A percentile compares a stretch with the other conserved stretches of the same genome.
phyloP scores from a whole-genome alignment of 306 rosid genomes.

The Gleditsia sinensis region DNA sequence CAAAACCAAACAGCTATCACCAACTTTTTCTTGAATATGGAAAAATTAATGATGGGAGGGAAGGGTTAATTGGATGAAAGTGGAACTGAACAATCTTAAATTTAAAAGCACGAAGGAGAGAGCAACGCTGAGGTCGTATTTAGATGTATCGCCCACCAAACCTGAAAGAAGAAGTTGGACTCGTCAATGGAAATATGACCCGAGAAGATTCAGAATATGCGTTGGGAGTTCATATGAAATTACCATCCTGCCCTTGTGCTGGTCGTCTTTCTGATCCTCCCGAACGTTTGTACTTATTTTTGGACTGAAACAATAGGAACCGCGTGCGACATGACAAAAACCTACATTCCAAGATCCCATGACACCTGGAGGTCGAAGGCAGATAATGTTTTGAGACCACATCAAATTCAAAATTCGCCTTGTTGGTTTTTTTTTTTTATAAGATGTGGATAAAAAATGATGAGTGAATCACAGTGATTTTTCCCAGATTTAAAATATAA shows the following conservation, averaged over 20 bases:
- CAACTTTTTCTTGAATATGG: not conserved
- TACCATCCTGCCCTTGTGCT: slow-evolving; percentile 30
- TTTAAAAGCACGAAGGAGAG: not conserved
- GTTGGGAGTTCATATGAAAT: not conserved
- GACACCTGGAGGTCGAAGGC: too few relatives aligned
- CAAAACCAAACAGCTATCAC: slow-evolving; percentile 8
- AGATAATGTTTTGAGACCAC: too few relatives aligned
- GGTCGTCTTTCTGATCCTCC: not conserved
- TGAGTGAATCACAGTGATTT: too few relatives aligned
- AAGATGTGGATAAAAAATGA: too few relatives aligned
- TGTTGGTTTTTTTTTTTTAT: too few relatives aligned
- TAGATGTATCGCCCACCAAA: slow-evolving; percentile 57
- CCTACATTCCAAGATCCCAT: too few relatives aligned
- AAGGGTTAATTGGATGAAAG: not conserved
- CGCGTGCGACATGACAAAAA: too few relatives aligned
- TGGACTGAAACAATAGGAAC: too few relatives aligned
- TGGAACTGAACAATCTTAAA: not conserved
- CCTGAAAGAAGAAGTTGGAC: slow-evolving; percentile 20
- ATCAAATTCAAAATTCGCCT: too few relatives aligned
- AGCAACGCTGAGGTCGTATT: slow-evolving; percentile 22
- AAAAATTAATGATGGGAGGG: not conserved
- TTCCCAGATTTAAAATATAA: too few relatives aligned
- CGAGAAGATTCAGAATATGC: slow-evolving; percentile 31
- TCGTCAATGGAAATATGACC: not conserved
- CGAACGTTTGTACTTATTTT: too few relatives aligned